Conservation (phyloP, 371 early-diverging fungal species). For the Saksenaea vasiformis region DNA sequence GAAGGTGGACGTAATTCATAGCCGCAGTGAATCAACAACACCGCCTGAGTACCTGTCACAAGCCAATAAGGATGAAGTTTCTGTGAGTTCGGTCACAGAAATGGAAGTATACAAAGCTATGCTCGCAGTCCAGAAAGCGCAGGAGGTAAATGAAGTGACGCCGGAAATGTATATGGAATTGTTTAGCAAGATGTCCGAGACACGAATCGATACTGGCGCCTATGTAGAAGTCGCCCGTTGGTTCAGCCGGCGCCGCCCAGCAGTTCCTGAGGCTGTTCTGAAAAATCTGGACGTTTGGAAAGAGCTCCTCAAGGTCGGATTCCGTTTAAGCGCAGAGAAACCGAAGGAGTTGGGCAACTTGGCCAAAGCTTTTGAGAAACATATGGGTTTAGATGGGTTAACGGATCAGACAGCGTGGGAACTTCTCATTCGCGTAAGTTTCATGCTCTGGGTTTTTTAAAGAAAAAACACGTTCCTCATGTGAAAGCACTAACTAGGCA, state of each 20-base stretch:
- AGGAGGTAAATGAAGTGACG: neutral
- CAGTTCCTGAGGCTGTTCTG: constrained; percentile 13
- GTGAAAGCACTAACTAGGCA: constrained; percentile 12
- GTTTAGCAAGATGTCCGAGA: neutral
- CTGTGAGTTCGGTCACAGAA: neutral
- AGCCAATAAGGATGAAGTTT: neutral
- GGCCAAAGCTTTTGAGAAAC: constrained; percentile 20
- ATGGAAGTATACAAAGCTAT: neutral
- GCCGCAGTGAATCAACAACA: neutral
- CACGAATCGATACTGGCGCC: neutral
- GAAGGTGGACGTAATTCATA: neutral
- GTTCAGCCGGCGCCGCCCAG: neutral
- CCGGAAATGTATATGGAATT: neutral
- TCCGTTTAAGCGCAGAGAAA: constrained; percentile 19
- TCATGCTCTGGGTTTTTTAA: neutral
- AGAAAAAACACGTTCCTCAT: neutral
- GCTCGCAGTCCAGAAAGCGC: neutral
- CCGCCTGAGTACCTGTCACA: neutral
- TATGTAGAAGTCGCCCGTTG: neutral
- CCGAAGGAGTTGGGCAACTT: constrained; percentile 28
- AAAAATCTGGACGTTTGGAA: constrained; percentile 36
- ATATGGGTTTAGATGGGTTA: constrained; percentile 19
- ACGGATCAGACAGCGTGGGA: constrained; percentile 27
- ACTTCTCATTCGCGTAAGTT: constrained; percentile 36
- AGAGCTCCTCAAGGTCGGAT: constrained; percentile 29